Conservation (phyloP, 768 basidiomycete genomes). For the Tulasnella sp. region DNA sequence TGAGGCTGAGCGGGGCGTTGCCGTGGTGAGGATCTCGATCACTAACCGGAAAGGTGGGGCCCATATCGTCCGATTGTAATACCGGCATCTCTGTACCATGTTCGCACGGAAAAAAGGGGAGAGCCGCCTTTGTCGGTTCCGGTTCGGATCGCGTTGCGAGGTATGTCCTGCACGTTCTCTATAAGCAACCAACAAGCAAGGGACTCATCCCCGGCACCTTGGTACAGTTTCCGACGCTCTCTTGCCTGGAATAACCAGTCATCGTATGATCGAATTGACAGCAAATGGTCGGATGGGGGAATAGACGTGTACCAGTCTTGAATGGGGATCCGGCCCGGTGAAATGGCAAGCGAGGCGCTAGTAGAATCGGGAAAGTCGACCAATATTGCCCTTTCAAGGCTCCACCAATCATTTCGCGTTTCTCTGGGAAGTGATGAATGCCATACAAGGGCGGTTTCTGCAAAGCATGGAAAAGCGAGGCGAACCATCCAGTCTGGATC, state of each 20-base stretch:
- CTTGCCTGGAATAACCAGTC: background rate
- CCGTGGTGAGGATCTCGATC: too few relatives aligned
- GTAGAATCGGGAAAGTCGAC: background rate
- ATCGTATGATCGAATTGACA: background rate
- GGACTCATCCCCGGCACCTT: background rate
- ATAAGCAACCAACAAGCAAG: background rate
- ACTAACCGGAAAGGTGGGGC: background rate
- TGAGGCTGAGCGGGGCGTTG: too few relatives aligned
- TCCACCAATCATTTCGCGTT: background rate
- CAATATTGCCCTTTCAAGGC: background rate
- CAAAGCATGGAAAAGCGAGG: background rate
- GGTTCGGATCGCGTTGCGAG: background rate
- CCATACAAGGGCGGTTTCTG: background rate
- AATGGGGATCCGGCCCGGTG: background rate
- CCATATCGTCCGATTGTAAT: background rate
- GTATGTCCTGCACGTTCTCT: background rate
- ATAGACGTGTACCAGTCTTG: background rate
- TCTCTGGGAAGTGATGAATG: background rate
- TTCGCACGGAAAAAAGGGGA: background rate
- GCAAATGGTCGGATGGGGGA: background rate
- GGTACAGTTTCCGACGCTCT: background rate
- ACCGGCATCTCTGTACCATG: background rate
- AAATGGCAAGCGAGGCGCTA: background rate
- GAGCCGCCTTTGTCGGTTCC: background rate
- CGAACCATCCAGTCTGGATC: background rate